Percentiles rank a stretch among this genome's conserved stretches.
phyloP scores from a whole-genome alignment of 768 basidiomycete genomes.

The Candolleomyces aberdarensis region DNA sequence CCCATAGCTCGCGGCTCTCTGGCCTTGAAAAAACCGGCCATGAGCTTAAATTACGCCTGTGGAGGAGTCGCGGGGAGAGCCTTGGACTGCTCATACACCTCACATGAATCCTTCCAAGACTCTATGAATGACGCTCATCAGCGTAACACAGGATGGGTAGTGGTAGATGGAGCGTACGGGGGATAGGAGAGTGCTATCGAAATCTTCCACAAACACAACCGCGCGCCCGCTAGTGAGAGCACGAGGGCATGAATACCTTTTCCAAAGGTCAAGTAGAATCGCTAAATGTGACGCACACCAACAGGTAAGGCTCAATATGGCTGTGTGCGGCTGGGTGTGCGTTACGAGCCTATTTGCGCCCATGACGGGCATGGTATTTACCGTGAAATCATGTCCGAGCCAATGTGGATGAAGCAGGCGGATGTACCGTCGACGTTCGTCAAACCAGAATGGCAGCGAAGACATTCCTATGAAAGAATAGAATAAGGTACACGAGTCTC shows the following conservation, averaged over 20 bases:
- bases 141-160: neutral
- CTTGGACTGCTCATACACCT: neutral
- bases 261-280: neutral
- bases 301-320: neutral
- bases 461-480: too few relatives aligned
- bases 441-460: too few relatives aligned
- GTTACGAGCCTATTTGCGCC: too few relatives aligned
- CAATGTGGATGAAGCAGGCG: too few relatives aligned
- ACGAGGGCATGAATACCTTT: neutral
- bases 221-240: slow-evolving; percentile 25
- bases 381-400: too few relatives aligned
- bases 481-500: too few relatives aligned
- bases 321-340: neutral
- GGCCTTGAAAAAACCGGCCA: too few relatives aligned
- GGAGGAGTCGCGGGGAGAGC: too few relatives aligned
- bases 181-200: slow-evolving; percentile 12
- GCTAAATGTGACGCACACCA: neutral
- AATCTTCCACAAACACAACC: slow-evolving; percentile 33
- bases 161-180: neutral
- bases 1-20: too few relatives aligned
- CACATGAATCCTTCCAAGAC: slow-evolving; percentile 18
- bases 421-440: too few relatives aligned
- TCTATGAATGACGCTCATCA: neutral
- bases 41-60: too few relatives aligned
- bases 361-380: too few relatives aligned